A percentile compares a stretch with the other conserved stretches of the same genome.
Evolutionary conservation across 2,329 filamentous ascomycete species (phyloP).

Genomic region (Curvularia eragrostidis): DNA sequence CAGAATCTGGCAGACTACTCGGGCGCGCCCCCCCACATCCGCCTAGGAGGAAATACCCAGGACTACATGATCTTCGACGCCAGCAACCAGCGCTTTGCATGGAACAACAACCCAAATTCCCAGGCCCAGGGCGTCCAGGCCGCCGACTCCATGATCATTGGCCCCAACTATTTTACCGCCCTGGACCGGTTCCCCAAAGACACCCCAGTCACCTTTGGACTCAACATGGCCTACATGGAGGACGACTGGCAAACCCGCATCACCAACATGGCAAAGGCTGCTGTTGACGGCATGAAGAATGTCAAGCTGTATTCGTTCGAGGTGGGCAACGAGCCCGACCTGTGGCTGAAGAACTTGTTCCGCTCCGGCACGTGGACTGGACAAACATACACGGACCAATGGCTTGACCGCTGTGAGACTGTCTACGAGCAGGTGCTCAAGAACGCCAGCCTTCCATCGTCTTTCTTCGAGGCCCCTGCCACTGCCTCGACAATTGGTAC

Average conservation of each 20-base stretch:
- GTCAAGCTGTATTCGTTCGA: constrained; percentile 53
- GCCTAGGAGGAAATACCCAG: constrained; percentile 60
- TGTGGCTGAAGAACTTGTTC: constrained; percentile 55
- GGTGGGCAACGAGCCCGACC: constrained; percentile 54
- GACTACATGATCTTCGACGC: constrained; percentile 58
- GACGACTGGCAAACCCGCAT: constrained; percentile 55
- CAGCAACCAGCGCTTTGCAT: constrained; percentile 46
- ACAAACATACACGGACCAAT: constrained; percentile 54
- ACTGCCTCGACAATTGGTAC: constrained; percentile 61
- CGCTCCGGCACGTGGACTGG: constrained; percentile 55
- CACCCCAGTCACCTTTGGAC: constrained; percentile 58
- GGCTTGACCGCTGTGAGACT: constrained; percentile 53
- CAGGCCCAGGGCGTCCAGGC: constrained; percentile 51
- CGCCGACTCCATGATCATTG: constrained; percentile 56
- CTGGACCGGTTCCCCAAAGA: constrained; percentile 58
- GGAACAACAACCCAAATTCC: constrained; percentile 50
- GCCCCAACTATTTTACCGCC: constrained; percentile 57
- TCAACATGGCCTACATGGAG: constrained; percentile 58
- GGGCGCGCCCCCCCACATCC: constrained; percentile 57
- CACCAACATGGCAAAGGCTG: constrained; percentile 51
- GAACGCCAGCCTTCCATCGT: constrained; percentile 49
- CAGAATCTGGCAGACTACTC: constrained; percentile 59
- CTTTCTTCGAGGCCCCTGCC: constrained; percentile 58
- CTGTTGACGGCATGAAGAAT: constrained; percentile 47
- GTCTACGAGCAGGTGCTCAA: constrained; percentile 56